Percentiles rank a stretch among this genome's conserved stretches.
These are phyloP conservation scores for Pichia sorboxylosa DNA, from an alignment of 1,139 yeast species.

Conservation along the genomic window DNA sequence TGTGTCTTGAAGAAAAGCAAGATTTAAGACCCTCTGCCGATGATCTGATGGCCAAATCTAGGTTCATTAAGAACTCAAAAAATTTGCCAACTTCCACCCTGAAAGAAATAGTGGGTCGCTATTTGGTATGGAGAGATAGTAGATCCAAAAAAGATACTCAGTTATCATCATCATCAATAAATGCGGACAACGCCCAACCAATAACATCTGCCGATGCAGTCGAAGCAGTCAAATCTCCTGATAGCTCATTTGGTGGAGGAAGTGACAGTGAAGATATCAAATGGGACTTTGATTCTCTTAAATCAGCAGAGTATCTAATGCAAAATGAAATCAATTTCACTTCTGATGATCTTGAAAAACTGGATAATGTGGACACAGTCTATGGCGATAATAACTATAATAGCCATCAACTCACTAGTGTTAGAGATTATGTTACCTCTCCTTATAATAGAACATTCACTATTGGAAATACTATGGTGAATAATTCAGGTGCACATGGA, in stretches of 20 bases:
- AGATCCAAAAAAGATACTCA: too few species aligned
- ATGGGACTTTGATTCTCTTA: slow-evolving; percentile 79
- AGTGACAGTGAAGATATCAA: slow-evolving; percentile 31
- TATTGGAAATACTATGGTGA: slow-evolving; percentile 14
- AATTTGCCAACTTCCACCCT: slow-evolving; percentile 48
- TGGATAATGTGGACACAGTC: slow-evolving; percentile 6
- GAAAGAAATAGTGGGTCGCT: slow-evolving; percentile 71
- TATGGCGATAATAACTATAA: slow-evolving; percentile 18
- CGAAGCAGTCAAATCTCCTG: too few species aligned
- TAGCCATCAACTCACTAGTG: slow-evolving; percentile 13
- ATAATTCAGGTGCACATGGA: slow-evolving; percentile 1
- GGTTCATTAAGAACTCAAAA: slow-evolving; percentile 54
- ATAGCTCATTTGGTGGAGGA: too few species aligned
- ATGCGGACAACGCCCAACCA: slow-evolving; percentile 32
- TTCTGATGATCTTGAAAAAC: slow-evolving; percentile 16
- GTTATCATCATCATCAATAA: not conserved
- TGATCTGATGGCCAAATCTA: slow-evolving; percentile 57
- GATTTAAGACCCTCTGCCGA: slow-evolving; percentile 82
- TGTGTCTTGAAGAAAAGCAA: slow-evolving; percentile 89
- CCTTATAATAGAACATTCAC: slow-evolving; percentile 12
- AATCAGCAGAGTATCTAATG: slow-evolving; percentile 58
- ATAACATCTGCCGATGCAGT: too few species aligned
- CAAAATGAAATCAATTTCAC: slow-evolving; percentile 37
- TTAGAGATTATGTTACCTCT: slow-evolving; percentile 10
- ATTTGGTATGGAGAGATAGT: slow-evolving; percentile 68